These are phyloP conservation scores for Alternaria arbusti DNA, from an alignment of 2,329 filamentous ascomycete genomes.

Conservation along the genomic window DNA sequence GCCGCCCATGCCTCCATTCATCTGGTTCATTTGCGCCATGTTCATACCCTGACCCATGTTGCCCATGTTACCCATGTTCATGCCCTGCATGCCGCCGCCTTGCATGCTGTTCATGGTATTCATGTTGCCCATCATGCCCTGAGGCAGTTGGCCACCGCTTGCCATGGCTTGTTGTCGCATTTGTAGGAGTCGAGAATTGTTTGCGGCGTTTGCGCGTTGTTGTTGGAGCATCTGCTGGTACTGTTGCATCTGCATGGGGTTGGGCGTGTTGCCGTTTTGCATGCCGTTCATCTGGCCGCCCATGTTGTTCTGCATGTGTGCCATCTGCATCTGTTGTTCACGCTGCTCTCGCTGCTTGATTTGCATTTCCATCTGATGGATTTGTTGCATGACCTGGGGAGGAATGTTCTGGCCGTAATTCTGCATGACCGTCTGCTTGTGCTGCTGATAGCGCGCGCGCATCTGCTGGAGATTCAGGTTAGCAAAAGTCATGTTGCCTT, in stretches of 20 bases:
- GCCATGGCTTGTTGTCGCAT: constrained; percentile 44
- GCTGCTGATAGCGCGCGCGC: constrained; percentile 30
- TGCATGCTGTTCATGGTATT: constrained; percentile 34
- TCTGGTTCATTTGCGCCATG: constrained; percentile 17
- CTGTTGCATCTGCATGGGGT: constrained; percentile 42
- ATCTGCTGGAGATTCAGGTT: constrained; percentile 40
- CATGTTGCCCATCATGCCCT: constrained; percentile 37
- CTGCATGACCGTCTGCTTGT: constrained; percentile 32
- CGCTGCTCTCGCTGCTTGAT: constrained; percentile 31
- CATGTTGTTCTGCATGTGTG: constrained; percentile 21
- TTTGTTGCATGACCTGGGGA: constrained; percentile 30
- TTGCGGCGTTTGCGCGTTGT: constrained; percentile 40
- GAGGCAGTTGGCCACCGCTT: constrained; percentile 36
- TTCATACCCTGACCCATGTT: constrained; percentile 20
- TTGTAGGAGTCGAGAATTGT: constrained; percentile 42
- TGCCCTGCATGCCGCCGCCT: constrained; percentile 29
- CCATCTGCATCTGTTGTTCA: constrained; percentile 28
- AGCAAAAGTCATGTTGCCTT: constrained; percentile 28
- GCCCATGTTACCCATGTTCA: constrained; percentile 36
- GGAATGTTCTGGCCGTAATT: constrained; percentile 35
- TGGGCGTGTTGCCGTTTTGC: constrained; percentile 25
- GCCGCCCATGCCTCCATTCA: constrained; percentile 20
- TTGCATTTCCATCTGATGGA: constrained; percentile 38
- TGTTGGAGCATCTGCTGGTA: constrained; percentile 44
- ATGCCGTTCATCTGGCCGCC: constrained; percentile 32